These are phyloP conservation scores for Talaromyces verruculosus DNA, from an alignment of 2,329 filamentous ascomycete species.

Conservation along the genomic window DNA sequence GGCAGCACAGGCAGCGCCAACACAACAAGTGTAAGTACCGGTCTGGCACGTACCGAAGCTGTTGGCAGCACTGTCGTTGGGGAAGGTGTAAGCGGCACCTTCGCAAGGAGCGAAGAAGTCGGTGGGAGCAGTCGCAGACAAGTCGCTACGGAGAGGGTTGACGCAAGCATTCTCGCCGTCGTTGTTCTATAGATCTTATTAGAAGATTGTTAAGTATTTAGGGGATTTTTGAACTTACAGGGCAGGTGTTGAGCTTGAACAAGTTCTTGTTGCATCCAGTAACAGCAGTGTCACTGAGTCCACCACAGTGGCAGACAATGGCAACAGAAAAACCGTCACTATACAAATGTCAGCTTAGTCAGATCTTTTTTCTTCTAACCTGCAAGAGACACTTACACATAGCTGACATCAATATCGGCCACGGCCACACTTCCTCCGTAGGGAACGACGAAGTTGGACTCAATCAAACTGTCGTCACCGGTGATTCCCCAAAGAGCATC, in stretches of 20 bases:
- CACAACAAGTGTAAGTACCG: slow-evolving; percentile 14
- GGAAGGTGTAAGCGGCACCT: slow-evolving; percentile 19
- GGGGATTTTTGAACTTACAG: not conserved
- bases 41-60: slow-evolving; percentile 15
- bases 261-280: slow-evolving; percentile 18
- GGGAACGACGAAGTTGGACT: slow-evolving; percentile 16
- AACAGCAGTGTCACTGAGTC: not conserved
- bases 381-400: slow-evolving; percentile 7
- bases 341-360: not conserved
- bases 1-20: slow-evolving; percentile 10
- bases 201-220: not conserved
- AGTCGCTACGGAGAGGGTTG: slow-evolving; percentile 17
- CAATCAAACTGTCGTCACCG: slow-evolving; percentile 16
- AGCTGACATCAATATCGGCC: slow-evolving; percentile 18
- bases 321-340: slow-evolving; percentile 19
- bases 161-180: slow-evolving; percentile 17
- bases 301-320: slow-evolving; percentile 16
- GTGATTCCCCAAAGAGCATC: slow-evolving; percentile 15
- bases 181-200: slow-evolving; percentile 9
- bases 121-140: not conserved
- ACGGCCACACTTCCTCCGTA: slow-evolving; percentile 8
- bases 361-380: not conserved
- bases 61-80: slow-evolving; percentile 10
- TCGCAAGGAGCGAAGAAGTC: slow-evolving; percentile 13
- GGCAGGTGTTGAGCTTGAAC: slow-evolving; percentile 9